phyloP scores from a whole-genome alignment of 192 early-diverging fungal species.

The Fimicolochytrium jonesii region DNA sequence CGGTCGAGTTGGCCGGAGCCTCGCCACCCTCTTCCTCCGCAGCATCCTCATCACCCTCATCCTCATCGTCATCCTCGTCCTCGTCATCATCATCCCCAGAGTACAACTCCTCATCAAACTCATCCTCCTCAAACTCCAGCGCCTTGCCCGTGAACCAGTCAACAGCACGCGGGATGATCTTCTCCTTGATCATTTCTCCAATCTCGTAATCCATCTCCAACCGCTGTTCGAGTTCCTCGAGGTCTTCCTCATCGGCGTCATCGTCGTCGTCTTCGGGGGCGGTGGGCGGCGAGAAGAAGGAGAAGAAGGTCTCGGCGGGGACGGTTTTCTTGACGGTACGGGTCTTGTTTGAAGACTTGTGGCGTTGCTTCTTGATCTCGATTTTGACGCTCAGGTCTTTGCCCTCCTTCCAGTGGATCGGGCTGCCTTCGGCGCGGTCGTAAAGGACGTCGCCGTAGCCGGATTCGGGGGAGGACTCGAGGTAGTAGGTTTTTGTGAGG shows the following conservation, averaged over 20 bases:
- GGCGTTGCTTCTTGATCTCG: conserved; percentile 98
- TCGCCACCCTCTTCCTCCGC: conserved; percentile 42
- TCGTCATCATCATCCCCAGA: conserved; percentile 50
- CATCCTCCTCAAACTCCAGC: conserved; percentile 74
- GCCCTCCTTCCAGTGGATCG: conserved; percentile 95
- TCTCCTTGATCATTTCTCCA: conserved; percentile 98
- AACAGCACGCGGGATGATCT: conserved; percentile 89
- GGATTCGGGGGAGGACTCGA: conserved; percentile 65
- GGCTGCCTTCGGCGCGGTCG: conserved; percentile 85
- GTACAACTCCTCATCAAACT: conserved; percentile 22
- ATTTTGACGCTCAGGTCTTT: conserved; percentile 90
- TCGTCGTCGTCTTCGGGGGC: conserved; percentile 70
- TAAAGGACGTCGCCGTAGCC: conserved; percentile 83
- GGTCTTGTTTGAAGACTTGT: conserved; percentile 94
- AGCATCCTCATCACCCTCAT: conserved; percentile 59
- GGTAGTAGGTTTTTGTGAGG: conserved; percentile 92
- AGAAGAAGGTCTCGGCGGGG: conserved; percentile 95
- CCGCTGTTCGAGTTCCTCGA: conserved; percentile 72
- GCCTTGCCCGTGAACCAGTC: conserved; percentile 99
- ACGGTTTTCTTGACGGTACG: conserved; percentile 97
- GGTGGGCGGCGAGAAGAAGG: conserved; percentile 79
- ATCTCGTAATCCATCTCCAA: conserved; percentile 94
- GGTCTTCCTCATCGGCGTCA: conserved; percentile 65
- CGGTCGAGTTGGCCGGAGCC: conserved; percentile 12
- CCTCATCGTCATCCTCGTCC: conserved; percentile 52